phyloP scores from a whole-genome alignment of 1,284 basidiomycete genomes.

The Blastosporella zonata region DNA sequence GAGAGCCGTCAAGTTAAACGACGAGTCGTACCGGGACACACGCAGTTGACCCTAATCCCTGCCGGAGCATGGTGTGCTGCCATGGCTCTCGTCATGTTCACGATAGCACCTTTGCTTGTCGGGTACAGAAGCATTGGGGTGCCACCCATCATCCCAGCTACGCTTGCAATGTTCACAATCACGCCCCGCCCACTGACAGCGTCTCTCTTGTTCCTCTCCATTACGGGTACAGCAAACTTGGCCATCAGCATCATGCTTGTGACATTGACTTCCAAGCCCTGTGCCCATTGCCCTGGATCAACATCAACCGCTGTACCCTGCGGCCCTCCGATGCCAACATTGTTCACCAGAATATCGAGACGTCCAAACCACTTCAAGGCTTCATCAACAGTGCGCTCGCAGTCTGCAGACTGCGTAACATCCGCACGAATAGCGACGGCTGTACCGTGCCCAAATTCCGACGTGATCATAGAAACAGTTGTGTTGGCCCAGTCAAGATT shows the following conservation, averaged over 20 bases:
- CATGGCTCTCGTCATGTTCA: slow-evolving; percentile 42
- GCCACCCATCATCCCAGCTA: slow-evolving; percentile 34
- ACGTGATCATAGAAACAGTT: slow-evolving; percentile 35
- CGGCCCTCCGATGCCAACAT: slow-evolving; percentile 37
- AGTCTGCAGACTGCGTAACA: slow-evolving; percentile 31
- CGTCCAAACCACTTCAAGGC: slow-evolving; percentile 31
- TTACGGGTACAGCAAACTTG: slow-evolving; percentile 35
- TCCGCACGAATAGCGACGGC: slow-evolving; percentile 33
- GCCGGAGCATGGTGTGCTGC: slow-evolving; percentile 35
- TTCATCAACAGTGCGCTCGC: slow-evolving; percentile 29
- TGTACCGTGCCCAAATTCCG: slow-evolving; percentile 29
- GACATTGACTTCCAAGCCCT: slow-evolving; percentile 33
- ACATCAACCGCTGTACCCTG: slow-evolving; percentile 33
- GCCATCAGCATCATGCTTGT: slow-evolving; percentile 37
- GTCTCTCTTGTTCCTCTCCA: slow-evolving; percentile 31
- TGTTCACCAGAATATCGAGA: slow-evolving; percentile 38
- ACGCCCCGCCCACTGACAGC: slow-evolving; percentile 29
- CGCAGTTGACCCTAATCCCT: slow-evolving; percentile 39
- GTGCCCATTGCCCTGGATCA: slow-evolving; percentile 31
- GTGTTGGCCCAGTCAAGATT: slow-evolving; percentile 31
- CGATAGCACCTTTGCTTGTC: slow-evolving; percentile 37
- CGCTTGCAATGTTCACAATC: slow-evolving; percentile 35
- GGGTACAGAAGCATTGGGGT: slow-evolving; percentile 36
- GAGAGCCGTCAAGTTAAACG: background rate
- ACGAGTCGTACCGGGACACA: slow-evolving; percentile 32